Evolutionary conservation across 2,329 filamentous ascomycete genomes (phyloP), one percentile per base, ranked within the genome.

Genomic region (Epichloe sibirici): DNA sequence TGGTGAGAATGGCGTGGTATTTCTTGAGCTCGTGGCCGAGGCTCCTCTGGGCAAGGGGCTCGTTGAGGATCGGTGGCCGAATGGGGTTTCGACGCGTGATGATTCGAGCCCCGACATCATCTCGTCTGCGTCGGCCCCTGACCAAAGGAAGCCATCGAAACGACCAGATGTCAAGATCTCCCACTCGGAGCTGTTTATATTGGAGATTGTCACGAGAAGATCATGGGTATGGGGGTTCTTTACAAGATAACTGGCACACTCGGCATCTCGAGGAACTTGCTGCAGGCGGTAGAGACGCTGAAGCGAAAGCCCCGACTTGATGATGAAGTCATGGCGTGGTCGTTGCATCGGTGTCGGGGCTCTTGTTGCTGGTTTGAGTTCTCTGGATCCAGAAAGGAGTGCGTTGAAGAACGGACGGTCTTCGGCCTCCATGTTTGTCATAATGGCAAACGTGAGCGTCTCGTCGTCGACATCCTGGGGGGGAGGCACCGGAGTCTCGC

Each of bases 91-190:
- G 57, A 69, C 79, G 62, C 75, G 71, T 51, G 74, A 81, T n/a
- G 74, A 81, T n/a, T 76, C 75, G 49, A 66, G 63, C 35, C 63
- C 76, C 52, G 66, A 67, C 39, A 60, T 65, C 56, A 53, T 62
- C 43, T 75, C 74, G 28, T 79, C 77, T n/a, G 60, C 65, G 51
- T 96, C 90, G 6, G 88, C 89, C 23, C 91, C 91, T 45, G 89
- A 95, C 82, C 91, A 95, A 21, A 96, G 76, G 69, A 97, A 97
- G 4, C 91, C 91, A 63, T 96, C 90, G 61, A 97, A 97, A 31
- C 91, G 86, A 31, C 91, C 91, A 0, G 91, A 96, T 4, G 86
- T 88, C 12, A 97, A 76, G 52, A 97, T 95, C 57, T 96, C 91
- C 91, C 91, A 97, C 68, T 97, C 91, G n/a, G 88, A 86, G 46